These are phyloP conservation scores for Cardiospermum halicacabum DNA, from an alignment of 345 rosid species.

Conservation along the genomic window DNA sequence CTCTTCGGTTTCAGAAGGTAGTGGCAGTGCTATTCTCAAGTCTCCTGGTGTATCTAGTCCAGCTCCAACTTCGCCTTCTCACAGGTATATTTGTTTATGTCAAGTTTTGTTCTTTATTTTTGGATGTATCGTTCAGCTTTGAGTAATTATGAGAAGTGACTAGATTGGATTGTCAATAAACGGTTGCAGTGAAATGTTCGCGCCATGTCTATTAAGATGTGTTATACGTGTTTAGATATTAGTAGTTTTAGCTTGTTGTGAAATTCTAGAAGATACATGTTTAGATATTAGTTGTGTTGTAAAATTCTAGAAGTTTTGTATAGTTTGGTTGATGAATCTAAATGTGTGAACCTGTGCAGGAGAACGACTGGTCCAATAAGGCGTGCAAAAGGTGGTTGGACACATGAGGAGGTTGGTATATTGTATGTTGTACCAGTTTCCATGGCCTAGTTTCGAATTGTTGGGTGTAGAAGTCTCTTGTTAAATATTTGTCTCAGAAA, in stretches of 20 bases:
- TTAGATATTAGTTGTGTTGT: too few species aligned
- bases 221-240: too few species aligned
- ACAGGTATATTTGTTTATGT: constrained; percentile 34
- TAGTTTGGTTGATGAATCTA: constrained; percentile 13
- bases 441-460: neutral
- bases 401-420: constrained; percentile 78
- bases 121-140: neutral
- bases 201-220: too few species aligned
- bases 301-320: too few species aligned
- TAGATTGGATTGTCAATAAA: too few species aligned
- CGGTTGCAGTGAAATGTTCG: too few species aligned
- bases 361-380: constrained; percentile 95
- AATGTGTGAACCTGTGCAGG: constrained; percentile 41
- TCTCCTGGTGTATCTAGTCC: constrained; percentile 76
- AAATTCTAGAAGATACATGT: too few species aligned
- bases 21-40: constrained; percentile 57
- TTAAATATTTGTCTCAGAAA: neutral
- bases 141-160: neutral
- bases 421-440: constrained; percentile 8
- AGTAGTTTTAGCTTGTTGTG: too few species aligned
- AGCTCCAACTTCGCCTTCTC: constrained; percentile 52
- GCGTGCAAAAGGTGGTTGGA: constrained; percentile 99
- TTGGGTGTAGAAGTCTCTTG: neutral
- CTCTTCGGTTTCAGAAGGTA: constrained; percentile 72
- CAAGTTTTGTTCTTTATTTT: neutral